phyloP scores from a whole-genome alignment of 345 rosid species.

The Camelina sativa region DNA sequence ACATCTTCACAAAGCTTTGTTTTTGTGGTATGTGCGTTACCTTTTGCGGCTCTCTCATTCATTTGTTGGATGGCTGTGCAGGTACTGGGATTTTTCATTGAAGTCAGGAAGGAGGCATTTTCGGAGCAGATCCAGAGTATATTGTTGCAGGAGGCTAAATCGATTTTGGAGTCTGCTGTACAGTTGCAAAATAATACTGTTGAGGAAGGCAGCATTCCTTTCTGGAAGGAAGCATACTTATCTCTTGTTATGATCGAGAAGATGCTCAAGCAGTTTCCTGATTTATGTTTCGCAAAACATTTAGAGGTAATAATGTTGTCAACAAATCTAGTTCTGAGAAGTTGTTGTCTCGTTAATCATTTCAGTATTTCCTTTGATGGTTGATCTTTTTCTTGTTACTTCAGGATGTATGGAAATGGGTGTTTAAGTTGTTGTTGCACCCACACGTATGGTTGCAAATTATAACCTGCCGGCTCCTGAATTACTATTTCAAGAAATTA shows the following conservation, averaged over 20 bases:
- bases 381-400: neutral
- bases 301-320: conserved; percentile 62
- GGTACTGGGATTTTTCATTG: conserved; percentile 77
- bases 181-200: conserved; percentile 46
- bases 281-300: conserved; percentile 46
- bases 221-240: conserved; percentile 81
- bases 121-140: conserved; percentile 42
- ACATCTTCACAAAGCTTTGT: neutral
- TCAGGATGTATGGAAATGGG: conserved; percentile 69
- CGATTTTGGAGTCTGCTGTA: conserved; percentile 57
- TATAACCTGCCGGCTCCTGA: conserved; percentile 66
- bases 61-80: conserved; percentile 43
- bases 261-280: conserved; percentile 58
- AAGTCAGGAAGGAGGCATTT: conserved; percentile 58
- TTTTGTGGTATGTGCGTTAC: too few relatives aligned
- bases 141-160: conserved; percentile 45
- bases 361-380: neutral
- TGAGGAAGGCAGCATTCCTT: conserved; percentile 50
- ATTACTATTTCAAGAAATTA: conserved; percentile 52
- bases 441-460: conserved; percentile 73
- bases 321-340: neutral
- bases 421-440: conserved; percentile 68
- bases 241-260: conserved; percentile 86
- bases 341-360: neutral
- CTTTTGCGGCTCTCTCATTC: neutral